Conservation (phyloP, 345 rosid genomes). For the Citrus sp. region DNA sequence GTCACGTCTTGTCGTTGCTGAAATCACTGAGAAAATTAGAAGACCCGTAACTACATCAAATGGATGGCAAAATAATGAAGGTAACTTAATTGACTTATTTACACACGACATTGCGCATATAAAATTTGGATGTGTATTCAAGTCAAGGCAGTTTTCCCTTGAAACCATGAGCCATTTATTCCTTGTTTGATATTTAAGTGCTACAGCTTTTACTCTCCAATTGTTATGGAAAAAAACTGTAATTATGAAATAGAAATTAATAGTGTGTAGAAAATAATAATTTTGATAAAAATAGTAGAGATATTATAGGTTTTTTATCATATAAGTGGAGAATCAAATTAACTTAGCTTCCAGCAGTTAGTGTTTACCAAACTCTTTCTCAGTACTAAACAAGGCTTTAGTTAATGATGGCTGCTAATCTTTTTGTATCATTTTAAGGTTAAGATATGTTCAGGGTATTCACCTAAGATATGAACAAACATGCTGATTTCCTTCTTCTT, state of each 20-base stretch:
- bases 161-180: too few species aligned
- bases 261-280: too few species aligned
- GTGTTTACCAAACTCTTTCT: too few species aligned
- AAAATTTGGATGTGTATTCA: neutral
- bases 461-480: neutral
- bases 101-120: neutral
- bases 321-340: too few species aligned
- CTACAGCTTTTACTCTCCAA: too few species aligned
- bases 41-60: slow-evolving; percentile 11
- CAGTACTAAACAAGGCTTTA: too few species aligned
- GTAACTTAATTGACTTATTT: slow-evolving; percentile 30
- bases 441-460: neutral
- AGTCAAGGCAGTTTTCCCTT: neutral
- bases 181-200: too few species aligned
- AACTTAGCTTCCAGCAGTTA: too few species aligned
- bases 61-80: slow-evolving; percentile 34
- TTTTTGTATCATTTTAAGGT: neutral
- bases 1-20: slow-evolving; percentile 52
- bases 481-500: neutral
- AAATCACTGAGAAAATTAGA: slow-evolving; percentile 38
- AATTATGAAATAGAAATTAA: too few species aligned
- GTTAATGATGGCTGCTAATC: neutral
- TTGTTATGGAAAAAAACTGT: too few species aligned
- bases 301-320: too few species aligned
- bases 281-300: too few species aligned